Base-by-base conservation (phyloP, 495 filamentous ascomycete species). In the Wilcoxina mikolae region DNA sequence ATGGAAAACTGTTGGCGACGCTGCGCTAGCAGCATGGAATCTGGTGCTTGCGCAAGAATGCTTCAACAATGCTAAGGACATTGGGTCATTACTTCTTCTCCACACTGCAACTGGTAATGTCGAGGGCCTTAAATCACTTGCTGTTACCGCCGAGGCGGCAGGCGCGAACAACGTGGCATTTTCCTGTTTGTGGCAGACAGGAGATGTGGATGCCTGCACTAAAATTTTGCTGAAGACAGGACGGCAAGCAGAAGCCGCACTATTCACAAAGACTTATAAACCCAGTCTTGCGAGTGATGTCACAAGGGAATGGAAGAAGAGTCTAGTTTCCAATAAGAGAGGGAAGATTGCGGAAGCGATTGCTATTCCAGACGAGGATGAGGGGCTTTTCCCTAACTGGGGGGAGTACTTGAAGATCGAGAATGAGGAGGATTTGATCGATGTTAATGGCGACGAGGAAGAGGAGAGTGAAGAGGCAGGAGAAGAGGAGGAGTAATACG, bases 1-100 rank as follows among this genome's bases (percentile, higher is more conserved):
- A 69, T 98, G 90, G 90, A 95, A 95, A 74, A 86, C 77, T 0
- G 81, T 98, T 17, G 91, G 91, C 41, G 91, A 98, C 58, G 85
- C 88, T 0, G 93, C 93, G 25, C 76, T 98, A 35, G 67, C 79
- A 1, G 81, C 73, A 10, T 98, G 91, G 91, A 81, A 98, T 65
- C 74, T 96, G 23, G 69, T 75, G 1, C 78, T 98, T 18, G 91
- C 91, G 0, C 82, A 88, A 56, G 86, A 95, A 69, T 96, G 93
- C 71, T 98, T 96, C 70, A 74, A 74, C 27, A 78, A 87, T 52
- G 87, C 89, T 31, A 87, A 87, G 61, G 91, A 98, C 60, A 68
- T 94, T 4, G 90, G 91, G 17, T 93, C 85, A 0, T 71, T 98
- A 2, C 74, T 98, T 1, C 78, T 98, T 1, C 72, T 98, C 9